These are phyloP conservation scores for Pseudocercospora fuligena DNA, from an alignment of 2,329 filamentous ascomycete genomes.

Conservation along the genomic window DNA sequence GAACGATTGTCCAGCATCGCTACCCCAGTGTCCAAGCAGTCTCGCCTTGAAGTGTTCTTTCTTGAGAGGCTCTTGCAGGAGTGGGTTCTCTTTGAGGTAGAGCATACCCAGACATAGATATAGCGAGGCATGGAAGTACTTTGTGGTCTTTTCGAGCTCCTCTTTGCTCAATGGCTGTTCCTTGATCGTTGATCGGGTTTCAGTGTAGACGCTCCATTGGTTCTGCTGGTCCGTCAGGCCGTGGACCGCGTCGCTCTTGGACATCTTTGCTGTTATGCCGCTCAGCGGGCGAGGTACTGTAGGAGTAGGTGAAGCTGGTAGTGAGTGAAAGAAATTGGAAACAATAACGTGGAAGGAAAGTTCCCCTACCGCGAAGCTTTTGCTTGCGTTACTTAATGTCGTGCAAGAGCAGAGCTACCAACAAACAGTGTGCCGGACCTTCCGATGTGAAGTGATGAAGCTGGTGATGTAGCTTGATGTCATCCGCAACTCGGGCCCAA, in stretches of 20 bases:
- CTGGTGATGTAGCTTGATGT: conserved; percentile 8
- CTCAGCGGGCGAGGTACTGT: background rate
- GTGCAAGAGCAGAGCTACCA: background rate
- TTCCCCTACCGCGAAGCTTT: conserved; percentile 2
- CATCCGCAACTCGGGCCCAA: background rate
- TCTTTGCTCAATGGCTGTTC: conserved; percentile 64
- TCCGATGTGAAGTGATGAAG: conserved; percentile 6
- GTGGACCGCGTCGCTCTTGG: conserved; percentile 18
- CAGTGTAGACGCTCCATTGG: conserved; percentile 38
- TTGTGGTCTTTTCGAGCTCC: conserved; percentile 70
- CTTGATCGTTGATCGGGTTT: conserved; percentile 40
- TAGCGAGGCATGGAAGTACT: conserved; percentile 75
- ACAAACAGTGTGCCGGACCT: background rate
- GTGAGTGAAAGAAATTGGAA: background rate
- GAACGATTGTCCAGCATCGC: conserved; percentile 79
- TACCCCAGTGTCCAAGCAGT: conserved; percentile 78
- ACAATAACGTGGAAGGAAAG: background rate
- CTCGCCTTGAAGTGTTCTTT: conserved; percentile 74
- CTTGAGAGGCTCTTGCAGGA: conserved; percentile 71
- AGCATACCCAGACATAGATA: conserved; percentile 82
- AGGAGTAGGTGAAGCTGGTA: background rate
- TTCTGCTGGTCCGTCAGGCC: conserved; percentile 34
- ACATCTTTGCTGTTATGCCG: background rate
- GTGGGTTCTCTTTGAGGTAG: conserved; percentile 74
- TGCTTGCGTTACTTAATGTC: conserved; percentile 1